Conservation (phyloP, 352 stramenopile genomes). For the Phytopythium oedochilum region DNA sequence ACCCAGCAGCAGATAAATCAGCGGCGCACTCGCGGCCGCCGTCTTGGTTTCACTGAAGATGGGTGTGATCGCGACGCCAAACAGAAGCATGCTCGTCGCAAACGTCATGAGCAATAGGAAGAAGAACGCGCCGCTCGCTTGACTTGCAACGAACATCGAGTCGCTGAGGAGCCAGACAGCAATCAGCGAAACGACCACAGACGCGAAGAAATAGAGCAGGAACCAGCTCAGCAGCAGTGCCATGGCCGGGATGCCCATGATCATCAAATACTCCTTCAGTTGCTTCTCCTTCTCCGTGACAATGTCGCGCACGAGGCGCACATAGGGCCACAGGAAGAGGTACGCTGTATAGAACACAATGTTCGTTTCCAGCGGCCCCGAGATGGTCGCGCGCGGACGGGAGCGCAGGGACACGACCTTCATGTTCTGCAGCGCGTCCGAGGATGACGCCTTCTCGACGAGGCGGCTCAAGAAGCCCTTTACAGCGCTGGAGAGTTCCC, state of each 20-base stretch:
- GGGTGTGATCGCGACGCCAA: conserved; percentile 65
- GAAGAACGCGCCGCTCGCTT: conserved; percentile 40
- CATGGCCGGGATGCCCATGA: conserved; percentile 82
- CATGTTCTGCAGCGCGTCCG: conserved; percentile 40
- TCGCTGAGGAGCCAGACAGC: conserved; percentile 49
- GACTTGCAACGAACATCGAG: conserved; percentile 54
- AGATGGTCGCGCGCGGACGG: conserved; percentile 33
- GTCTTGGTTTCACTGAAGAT: conserved; percentile 75
- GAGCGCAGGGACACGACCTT: conserved; percentile 30
- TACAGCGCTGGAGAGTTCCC: conserved; percentile 14
- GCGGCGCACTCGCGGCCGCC: conserved; percentile 46
- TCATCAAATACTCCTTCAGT: conserved; percentile 87
- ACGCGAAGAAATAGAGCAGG: conserved; percentile 71
- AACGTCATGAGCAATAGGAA: conserved; percentile 59
- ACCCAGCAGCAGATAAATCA: conserved; percentile 61
- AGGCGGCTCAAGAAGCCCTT: conserved; percentile 35
- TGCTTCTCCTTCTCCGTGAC: conserved; percentile 90
- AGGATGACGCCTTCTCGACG: conserved; percentile 13
- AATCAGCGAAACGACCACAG: conserved; percentile 37
- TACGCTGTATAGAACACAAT: conserved; percentile 77
- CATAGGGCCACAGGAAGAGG: conserved; percentile 85
- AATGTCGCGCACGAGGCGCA: conserved; percentile 77
- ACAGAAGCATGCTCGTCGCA: conserved; percentile 56
- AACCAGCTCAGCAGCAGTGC: conserved; percentile 76
- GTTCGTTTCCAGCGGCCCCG: conserved; percentile 45